Base-by-base conservation (phyloP, 2,329 filamentous ascomycete species). In the Neurospora sp. region DNA sequence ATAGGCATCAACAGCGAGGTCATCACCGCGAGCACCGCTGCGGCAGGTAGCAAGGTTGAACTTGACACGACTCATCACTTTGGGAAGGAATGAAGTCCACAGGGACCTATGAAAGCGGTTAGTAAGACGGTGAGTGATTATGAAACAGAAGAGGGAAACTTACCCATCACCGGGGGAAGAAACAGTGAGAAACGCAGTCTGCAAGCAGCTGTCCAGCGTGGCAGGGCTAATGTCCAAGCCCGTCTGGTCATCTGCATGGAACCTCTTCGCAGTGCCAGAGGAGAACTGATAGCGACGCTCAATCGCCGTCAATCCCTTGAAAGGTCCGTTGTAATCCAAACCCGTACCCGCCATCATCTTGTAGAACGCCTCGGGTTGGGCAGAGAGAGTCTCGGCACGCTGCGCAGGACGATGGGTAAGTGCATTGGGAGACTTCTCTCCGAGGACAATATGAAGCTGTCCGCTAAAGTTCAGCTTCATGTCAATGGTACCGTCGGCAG, bases 81-180 rank as follows among this genome's bases (percentile, higher is more conserved):
- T 74, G 0, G 82, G 82, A 0, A 83, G 75, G 70, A 83, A 83
- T 0, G 79, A 76, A 1, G 80, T 81, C 82, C 82, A 83, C 0
- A 83, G 76, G 0, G 81, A 77, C 12, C 41, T 43, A 6, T 43
- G 41, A 43, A 43, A 19, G 41, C 41, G n/a, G n/a, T 43, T 43
- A 43, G 41, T 43, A 43, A 43, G 8, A 43, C 8, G 8, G n/a
- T 19, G 4, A 19, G n/a, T 19, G 41, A 43, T 11, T 43, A 43
- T 11, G 8, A 19, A 43, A 43, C 8, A 43, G 41, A 43, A 19
- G 41, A 43, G n/a, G 8, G 8, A 19, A 43, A 43, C 41, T 43
- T 43, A 11, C 41, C 74, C 77, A 52, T 83, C 82, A 11, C 80
- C 80, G 0, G 82, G 81, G 0, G 79, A 80, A 0, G 81, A 77